Evolutionary conservation across 1,284 basidiomycete genomes (phyloP).

Genomic region (Melampsora occidentalis): DNA sequence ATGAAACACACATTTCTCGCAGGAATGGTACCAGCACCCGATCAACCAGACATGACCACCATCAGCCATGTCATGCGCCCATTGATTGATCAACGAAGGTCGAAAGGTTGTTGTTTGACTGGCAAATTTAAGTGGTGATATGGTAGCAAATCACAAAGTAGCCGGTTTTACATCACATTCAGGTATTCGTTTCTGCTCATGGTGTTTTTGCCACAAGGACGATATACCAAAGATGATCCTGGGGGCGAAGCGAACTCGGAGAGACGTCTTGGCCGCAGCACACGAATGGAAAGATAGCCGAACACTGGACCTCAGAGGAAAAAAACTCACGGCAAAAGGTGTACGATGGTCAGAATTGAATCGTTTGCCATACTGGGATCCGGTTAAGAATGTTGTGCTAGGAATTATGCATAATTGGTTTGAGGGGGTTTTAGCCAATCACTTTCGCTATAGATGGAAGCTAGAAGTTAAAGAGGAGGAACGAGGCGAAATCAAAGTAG

Average conservation of each 20-base stretch:
- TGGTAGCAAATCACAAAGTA: conserved; percentile 1
- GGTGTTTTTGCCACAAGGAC: neutral
- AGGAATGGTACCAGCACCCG: neutral
- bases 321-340: neutral
- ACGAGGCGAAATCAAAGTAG: neutral
- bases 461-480: neutral
- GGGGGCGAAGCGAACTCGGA: neutral
- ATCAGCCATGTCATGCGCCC: neutral
- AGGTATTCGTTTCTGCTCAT: neutral
- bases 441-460: conserved; percentile 1
- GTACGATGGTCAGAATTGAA: neutral
- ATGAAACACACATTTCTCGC: neutral
- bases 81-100: neutral
- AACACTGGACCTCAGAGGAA: neutral
- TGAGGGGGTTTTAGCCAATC: neutral
- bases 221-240: neutral
- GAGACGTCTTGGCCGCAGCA: neutral
- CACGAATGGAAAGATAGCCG: neutral
- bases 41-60: neutral
- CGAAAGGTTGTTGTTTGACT: neutral
- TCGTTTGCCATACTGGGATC: conserved; percentile 1
- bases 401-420: neutral
- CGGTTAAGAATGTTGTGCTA: neutral
- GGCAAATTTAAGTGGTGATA: neutral
- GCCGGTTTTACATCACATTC: conserved; percentile 2